Evolutionary conservation across 257 asterid species (phyloP).

Genomic region (Cordia subcordata): DNA sequence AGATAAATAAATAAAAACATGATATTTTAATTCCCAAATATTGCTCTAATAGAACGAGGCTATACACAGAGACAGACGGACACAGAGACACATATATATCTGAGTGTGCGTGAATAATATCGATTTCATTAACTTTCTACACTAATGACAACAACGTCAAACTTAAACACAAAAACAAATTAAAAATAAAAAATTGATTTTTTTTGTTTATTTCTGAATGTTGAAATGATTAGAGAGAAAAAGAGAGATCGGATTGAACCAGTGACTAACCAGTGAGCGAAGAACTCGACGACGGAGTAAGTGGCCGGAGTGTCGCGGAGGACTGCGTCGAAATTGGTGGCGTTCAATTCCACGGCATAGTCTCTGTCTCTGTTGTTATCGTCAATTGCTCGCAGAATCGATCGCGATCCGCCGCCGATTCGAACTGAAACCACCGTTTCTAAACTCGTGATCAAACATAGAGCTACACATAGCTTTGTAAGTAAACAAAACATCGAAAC

Average conservation of each 20-base stretch:
- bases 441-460: constrained; percentile 20
- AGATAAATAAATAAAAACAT: no score
- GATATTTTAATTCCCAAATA: no score
- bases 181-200: background rate
- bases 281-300: constrained; percentile 78
- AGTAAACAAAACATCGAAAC: constrained; percentile 1
- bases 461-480: constrained; percentile 12
- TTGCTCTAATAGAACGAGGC: no score
- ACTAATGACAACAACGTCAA: background rate
- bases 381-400: constrained; percentile 56
- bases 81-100: no score
- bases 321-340: constrained; percentile 62
- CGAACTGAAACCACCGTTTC: constrained; percentile 23
- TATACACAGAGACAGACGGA: no score
- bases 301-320: constrained; percentile 66
- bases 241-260: background rate
- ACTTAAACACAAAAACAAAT: background rate
- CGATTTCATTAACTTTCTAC: no score
- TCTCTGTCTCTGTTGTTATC: constrained; percentile 20
- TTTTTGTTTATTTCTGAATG: background rate
- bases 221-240: background rate
- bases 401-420: constrained; percentile 55
- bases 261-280: constrained; percentile 70
- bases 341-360: constrained; percentile 65
- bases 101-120: no score